Percentiles rank a stretch among this genome's conserved stretches.
These are phyloP conservation scores for Fragaria iinumae DNA, from an alignment of 306 rosid genomes.

Conservation along the genomic window DNA sequence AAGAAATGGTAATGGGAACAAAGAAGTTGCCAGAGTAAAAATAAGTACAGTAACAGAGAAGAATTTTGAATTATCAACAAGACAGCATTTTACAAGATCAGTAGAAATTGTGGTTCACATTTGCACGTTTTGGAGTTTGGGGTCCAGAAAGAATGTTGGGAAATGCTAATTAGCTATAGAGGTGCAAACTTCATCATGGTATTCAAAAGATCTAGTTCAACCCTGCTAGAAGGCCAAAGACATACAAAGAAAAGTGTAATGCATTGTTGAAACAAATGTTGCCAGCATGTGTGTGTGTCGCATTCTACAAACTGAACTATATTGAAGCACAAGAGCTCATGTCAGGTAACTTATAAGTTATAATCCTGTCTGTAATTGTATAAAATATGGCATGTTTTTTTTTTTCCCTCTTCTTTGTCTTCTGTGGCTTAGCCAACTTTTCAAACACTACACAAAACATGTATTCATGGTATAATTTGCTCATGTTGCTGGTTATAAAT, in stretches of 20 bases:
- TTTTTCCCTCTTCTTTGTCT: not conserved
- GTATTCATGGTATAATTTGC: not conserved
- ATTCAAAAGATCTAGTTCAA: not conserved
- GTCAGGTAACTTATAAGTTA: not conserved
- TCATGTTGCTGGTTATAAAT: not conserved
- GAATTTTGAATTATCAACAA: not conserved
- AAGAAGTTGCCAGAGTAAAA: slow-evolving; percentile 2
- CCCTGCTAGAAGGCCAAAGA: not conserved
- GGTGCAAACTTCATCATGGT: not conserved
- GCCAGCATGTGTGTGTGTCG: not conserved
- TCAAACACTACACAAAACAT: not conserved
- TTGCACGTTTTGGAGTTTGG: not conserved
- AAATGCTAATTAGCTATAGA: not conserved
- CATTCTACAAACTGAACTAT: not conserved
- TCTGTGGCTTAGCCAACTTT: not conserved
- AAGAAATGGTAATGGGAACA: not conserved
- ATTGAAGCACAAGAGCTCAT: not conserved
- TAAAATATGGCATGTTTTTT: not conserved
- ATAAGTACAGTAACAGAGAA: too few relatives aligned
- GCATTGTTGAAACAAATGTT: not conserved
- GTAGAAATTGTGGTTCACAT: not conserved
- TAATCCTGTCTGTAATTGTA: not conserved
- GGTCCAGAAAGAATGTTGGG: not conserved
- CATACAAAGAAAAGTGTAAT: not conserved
- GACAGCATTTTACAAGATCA: slow-evolving; percentile 2